Percentiles rank a stretch among this genome's conserved stretches.
Evolutionary conservation across 2,329 filamentous ascomycete genomes (phyloP).

Genomic region (Grosmannia serpens): DNA sequence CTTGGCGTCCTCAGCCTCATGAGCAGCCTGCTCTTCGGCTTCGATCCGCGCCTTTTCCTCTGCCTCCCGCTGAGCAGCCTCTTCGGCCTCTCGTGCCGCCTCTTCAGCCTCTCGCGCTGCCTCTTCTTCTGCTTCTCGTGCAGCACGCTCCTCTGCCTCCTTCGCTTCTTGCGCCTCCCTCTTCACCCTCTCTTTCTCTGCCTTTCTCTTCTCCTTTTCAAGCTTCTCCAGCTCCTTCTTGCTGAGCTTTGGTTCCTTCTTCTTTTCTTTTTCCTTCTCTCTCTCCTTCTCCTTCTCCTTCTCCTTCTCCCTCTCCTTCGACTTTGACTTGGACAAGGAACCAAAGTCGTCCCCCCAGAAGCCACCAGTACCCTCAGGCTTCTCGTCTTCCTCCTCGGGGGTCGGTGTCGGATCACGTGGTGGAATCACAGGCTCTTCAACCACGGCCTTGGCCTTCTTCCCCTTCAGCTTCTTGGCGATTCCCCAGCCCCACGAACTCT

Average conservation of each 20-base stretch:
- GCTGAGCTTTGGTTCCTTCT: constrained; percentile 32
- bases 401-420: constrained; percentile 38
- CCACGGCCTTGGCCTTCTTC: constrained; percentile 20
- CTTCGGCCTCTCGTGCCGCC: constrained; percentile 26
- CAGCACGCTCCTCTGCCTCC: constrained; percentile 27
- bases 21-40: constrained; percentile 16
- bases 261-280: constrained; percentile 20
- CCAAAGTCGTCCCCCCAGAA: constrained; percentile 25
- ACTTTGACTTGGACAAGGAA: constrained; percentile 19
- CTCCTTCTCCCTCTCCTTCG: constrained; percentile 27
- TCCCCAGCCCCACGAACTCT: constrained; percentile 21
- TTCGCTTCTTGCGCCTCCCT: constrained; percentile 22
- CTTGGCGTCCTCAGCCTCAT: constrained; percentile 22
- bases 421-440: constrained; percentile 28
- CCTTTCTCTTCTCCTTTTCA: constrained; percentile 27
- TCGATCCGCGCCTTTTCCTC: constrained; percentile 10
- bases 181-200: constrained; percentile 32
- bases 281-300: constrained; percentile 22
- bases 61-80: constrained; percentile 17
- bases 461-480: constrained; percentile 17
- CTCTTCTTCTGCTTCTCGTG: constrained; percentile 20
- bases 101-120: constrained; percentile 23
- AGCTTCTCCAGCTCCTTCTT: constrained; percentile 41
- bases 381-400: constrained; percentile 32
- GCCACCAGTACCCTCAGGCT: constrained; percentile 21